Evolutionary conservation across 805 yeast genomes (phyloP).

Genomic region (Myxozyma neglecta): DNA sequence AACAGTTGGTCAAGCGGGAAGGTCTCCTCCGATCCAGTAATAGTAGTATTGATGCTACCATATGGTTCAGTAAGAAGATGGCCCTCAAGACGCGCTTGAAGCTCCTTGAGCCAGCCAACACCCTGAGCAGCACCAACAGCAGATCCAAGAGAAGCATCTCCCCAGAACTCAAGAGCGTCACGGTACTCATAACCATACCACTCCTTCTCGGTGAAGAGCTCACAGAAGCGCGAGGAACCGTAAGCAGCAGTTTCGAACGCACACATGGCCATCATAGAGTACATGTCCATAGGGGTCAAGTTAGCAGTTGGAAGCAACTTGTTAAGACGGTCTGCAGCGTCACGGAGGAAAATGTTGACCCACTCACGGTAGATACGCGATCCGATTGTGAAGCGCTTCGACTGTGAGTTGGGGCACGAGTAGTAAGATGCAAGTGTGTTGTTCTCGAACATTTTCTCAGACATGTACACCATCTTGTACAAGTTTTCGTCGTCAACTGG

Average conservation of each 20-base stretch:
- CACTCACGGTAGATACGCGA: conserved; percentile 37
- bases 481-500: conserved; percentile 36
- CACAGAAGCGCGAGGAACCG: conserved; percentile 68
- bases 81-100: conserved; percentile 47
- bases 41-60: conserved; percentile 50
- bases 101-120: conserved; percentile 52
- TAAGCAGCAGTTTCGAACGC: conserved; percentile 72
- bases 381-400: conserved; percentile 35
- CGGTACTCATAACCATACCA: conserved; percentile 62
- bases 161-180: conserved; percentile 59
- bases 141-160: conserved; percentile 64
- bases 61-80: conserved; percentile 54
- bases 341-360: conserved; percentile 48
- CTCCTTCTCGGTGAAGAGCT: conserved; percentile 66
- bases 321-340: conserved; percentile 60
- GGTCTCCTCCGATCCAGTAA: conserved; percentile 35
- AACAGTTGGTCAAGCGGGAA: conserved; percentile 51
- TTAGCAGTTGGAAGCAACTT: conserved; percentile 50
- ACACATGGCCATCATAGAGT: conserved; percentile 58
- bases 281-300: conserved; percentile 55
- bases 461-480: conserved; percentile 40
- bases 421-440: conserved; percentile 44
- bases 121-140: conserved; percentile 60
- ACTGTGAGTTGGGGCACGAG: conserved; percentile 42
- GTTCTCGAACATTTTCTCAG: conserved; percentile 39